Percentiles rank a stretch among this genome's conserved stretches.
These are phyloP conservation scores for Meira nashicola DNA, from an alignment of 1,284 basidiomycete species.

Conservation along the genomic window DNA sequence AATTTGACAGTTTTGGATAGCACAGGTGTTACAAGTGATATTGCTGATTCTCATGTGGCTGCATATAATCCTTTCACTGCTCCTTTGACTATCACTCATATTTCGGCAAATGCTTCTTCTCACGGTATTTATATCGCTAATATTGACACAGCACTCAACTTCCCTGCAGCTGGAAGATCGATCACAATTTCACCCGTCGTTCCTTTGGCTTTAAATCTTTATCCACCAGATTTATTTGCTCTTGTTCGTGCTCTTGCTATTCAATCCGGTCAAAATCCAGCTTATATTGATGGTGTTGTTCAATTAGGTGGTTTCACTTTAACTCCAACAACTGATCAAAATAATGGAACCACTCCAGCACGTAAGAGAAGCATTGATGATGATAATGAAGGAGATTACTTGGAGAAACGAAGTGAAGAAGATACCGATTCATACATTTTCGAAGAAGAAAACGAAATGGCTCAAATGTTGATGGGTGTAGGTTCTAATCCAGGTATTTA, in stretches of 20 bases:
- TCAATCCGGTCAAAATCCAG: conserved; percentile 63
- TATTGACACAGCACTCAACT: conserved; percentile 62
- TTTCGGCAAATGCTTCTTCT: conserved; percentile 64
- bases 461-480: conserved; percentile 30
- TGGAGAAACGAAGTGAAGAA: neutral
- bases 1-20: conserved; percentile 62
- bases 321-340: conserved; percentile 51
- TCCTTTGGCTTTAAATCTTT: conserved; percentile 66
- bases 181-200: conserved; percentile 63
- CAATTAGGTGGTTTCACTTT: conserved; percentile 67
- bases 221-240: conserved; percentile 68
- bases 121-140: conserved; percentile 66
- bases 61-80: conserved; percentile 69
- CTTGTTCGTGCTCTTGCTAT: conserved; percentile 66
- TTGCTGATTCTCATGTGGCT: conserved; percentile 65
- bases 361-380: conserved; percentile 26
- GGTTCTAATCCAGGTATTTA: conserved; percentile 51
- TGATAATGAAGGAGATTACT: neutral
- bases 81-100: conserved; percentile 62
- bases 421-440: conserved; percentile 20
- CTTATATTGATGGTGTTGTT: conserved; percentile 67
- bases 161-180: conserved; percentile 60
- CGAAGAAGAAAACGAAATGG: conserved; percentile 37
- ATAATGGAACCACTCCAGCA: conserved; percentile 27
- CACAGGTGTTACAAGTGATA: conserved; percentile 64